Evolutionary conservation across 108 stramenopile species (phyloP), one percentile per base, ranked within the genome.

Genomic region (Discostella pseudostelligera): DNA sequence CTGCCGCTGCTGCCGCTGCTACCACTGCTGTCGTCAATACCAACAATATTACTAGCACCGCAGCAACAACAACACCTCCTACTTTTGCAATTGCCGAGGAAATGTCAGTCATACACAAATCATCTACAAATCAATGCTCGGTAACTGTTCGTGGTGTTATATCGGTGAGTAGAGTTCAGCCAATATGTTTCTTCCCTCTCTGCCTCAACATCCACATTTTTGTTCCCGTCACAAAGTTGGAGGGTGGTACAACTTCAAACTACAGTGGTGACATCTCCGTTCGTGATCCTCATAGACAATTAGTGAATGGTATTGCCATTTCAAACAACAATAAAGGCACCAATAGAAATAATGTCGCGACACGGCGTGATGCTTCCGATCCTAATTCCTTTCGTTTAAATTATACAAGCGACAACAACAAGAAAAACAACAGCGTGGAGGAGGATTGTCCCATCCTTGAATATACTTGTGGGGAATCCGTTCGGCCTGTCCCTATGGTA

Each of bases 101-200:
- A 49, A 62, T 62, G 61, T 62, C 61, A 2, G n/a, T 62, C 29
- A 22, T 62, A 9, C 29, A 62, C 29, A 62, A 19, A 2, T 62
- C 61, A 9, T 17, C 26, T 6, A 48, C 61, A 1, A 49, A 49
- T 48, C 28, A 49, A 19, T 62, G 61, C 32, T 48, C 61, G 5
- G 46, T 62, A 14, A 47, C 47, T n/a, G 46, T 62, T 4, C 47
- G 61, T 16, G 61, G 61, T 11, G 48, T 1, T 48, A 11, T 62
- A 13, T 62, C 61, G 42, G 59, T 50, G 25, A 10, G 49, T 4
- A 4, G 9, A n/a, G n/a, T n/a, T n/a, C n/a, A n/a, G n/a, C n/a
- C n/a, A n/a, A n/a, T n/a, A 50, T 25, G 22, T 13, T 25, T 24
- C 21, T 24, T 4, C 22, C 7, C 22, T 13, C n/a, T n/a, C n/a